Conservation (phyloP, 2,329 filamentous ascomycete species). For the Verticillium tricorpus region DNA sequence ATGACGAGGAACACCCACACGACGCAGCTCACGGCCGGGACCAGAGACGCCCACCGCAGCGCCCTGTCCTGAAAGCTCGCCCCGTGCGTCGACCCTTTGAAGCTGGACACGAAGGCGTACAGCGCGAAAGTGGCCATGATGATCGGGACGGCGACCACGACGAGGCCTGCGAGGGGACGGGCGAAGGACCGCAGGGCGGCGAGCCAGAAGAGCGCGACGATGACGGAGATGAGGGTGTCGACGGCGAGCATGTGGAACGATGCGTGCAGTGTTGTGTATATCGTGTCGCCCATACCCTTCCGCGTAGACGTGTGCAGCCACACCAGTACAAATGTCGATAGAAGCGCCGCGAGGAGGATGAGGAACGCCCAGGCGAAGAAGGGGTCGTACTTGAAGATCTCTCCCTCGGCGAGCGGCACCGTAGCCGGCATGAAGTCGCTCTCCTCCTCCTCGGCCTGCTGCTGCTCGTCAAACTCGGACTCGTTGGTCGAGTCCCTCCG, state of each 20-base stretch:
- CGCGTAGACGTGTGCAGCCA: conserved; percentile 82
- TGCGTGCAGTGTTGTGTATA: conserved; percentile 82
- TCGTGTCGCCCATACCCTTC: conserved; percentile 80
- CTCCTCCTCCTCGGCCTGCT: conserved; percentile 26
- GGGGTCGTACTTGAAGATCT: conserved; percentile 76
- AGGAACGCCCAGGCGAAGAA: conserved; percentile 92
- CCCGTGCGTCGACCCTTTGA: conserved; percentile 72
- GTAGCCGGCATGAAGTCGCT: conserved; percentile 31
- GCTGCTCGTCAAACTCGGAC: conserved; percentile 38
- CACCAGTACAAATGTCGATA: conserved; percentile 85
- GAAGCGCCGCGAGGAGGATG: conserved; percentile 75
- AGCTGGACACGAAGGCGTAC: conserved; percentile 88
- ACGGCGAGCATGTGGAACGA: conserved; percentile 87
- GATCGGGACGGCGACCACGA: conserved; percentile 79
- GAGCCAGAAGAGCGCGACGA: conserved; percentile 88
- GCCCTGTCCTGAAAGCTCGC: conserved; percentile 75
- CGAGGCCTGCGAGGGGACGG: conserved; percentile 72
- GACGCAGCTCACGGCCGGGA: conserved; percentile 68
- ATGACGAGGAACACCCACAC: conserved; percentile 82
- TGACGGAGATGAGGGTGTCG: conserved; percentile 84
- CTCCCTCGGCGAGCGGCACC: conserved; percentile 54
- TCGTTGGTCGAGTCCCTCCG: conserved; percentile 39
- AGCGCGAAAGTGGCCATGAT: conserved; percentile 86
- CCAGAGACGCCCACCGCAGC: conserved; percentile 81
- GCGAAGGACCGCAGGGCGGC: conserved; percentile 84